Evolutionary conservation across 2,329 filamentous ascomycete species (phyloP).

Genomic region (Ceratocystis albifundus): DNA sequence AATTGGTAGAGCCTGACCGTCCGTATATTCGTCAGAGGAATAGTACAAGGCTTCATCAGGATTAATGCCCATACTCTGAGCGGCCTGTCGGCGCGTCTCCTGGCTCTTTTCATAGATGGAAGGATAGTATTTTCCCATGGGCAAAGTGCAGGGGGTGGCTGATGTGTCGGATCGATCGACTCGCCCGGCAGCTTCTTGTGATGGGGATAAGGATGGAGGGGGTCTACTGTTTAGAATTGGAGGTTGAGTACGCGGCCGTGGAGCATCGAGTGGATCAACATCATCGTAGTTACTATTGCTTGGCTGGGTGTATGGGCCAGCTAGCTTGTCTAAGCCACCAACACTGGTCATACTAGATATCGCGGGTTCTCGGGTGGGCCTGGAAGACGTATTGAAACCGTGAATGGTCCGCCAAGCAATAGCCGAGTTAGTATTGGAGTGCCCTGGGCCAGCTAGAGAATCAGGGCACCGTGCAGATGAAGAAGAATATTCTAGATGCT

Average conservation of each 20-base stretch:
- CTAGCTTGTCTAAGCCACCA: not conserved
- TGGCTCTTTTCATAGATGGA: conserved; percentile 44
- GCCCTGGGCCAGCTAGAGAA: not conserved
- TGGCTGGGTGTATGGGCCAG: not conserved
- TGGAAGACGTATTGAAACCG: conserved; percentile 14
- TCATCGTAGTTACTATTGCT: conserved; percentile 14
- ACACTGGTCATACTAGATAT: conserved; percentile 16
- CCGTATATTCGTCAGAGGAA: conserved; percentile 20
- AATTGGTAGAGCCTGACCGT: not conserved
- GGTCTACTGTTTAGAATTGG: conserved; percentile 34
- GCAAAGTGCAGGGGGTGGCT: conserved; percentile 31
- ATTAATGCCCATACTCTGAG: not conserved
- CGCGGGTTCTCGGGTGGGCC: not conserved
- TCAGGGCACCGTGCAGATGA: conserved; percentile 2
- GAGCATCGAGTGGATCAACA: conserved; percentile 29
- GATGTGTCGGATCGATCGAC: not conserved
- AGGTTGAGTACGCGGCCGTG: conserved; percentile 42
- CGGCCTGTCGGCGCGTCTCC: conserved; percentile 24
- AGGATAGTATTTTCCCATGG: conserved; percentile 53
- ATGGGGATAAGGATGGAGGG: not conserved
- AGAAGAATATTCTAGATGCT: conserved; percentile 7
- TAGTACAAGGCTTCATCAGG: conserved; percentile 9
- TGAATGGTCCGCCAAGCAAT: conserved; percentile 21
- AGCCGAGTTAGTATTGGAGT: not conserved
- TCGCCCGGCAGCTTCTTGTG: not conserved